Base-by-base conservation (phyloP, 495 filamentous ascomycete species). In the Glutinoglossum americanum region DNA sequence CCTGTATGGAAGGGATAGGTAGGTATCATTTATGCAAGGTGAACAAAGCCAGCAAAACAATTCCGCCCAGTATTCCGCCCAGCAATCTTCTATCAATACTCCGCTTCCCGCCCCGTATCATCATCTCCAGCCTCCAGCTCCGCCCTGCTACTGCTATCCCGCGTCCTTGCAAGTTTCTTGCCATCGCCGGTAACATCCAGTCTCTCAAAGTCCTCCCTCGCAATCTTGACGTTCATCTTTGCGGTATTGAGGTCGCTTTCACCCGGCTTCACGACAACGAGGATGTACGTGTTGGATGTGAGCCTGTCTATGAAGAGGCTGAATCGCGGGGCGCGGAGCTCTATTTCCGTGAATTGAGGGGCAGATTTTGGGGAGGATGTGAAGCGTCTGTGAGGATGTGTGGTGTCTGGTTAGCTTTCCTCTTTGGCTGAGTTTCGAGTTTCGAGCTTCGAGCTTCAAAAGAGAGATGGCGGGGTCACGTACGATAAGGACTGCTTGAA, bases 251-350 rank as follows among this genome's bases (percentile, higher is more conserved):
- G 89, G 35, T 85, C 78, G 6, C 84, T 82, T 63, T 93, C 89
- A 13, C 87, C 85, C 0, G 89, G 89, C 61, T 55, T 44, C n/a
- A 95, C 79, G 21, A 90, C 84, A 0, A 90, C 83, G 58, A 94
- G 83, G 54, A 97, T 83, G 64, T 96, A 97, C 10, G 92, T 97
- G 64, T 98, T 98, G 39, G 89, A 87, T 0, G 92, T 98, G 63
- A 98, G 83, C 57, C 89, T 84, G 61, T 83, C 82, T 45, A 94
- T 82, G 66, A 96, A 94, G 72, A 94, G 82, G 68, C 84, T 89
- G 71, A 97, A 98, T 53, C 79, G 72, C 2, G 78, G 74, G 1
- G 79, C 81, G 64, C 81, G 82, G 66, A 81, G 77, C 56, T 80
- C 76, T 72, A 83, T 76, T 62, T 82, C 79, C 54, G 77, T 69